Conservation (phyloP, 176 grass and related monocot genomes). For the Miscanthus lutarioriparius region DNA sequence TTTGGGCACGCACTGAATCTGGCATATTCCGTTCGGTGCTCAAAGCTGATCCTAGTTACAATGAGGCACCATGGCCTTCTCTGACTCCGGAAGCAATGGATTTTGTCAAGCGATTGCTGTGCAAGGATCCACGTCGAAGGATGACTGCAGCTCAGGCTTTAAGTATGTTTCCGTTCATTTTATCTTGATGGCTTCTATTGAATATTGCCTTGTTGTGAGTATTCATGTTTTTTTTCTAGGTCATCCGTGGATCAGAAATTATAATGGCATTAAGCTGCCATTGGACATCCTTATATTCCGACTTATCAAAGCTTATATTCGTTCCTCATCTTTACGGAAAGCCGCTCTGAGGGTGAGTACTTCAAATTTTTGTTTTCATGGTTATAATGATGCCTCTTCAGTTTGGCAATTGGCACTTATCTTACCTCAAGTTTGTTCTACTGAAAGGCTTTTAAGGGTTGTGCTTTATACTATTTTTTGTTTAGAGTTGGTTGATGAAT, state of each 20-base stretch:
- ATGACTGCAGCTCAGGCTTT: constrained; percentile 87
- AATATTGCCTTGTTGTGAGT: constrained; percentile 25
- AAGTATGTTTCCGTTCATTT: constrained; percentile 36
- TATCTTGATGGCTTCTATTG: background rate
- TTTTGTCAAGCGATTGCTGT: constrained; percentile 75
- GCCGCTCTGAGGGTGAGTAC: constrained; percentile 66
- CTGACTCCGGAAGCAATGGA: constrained; percentile 71
- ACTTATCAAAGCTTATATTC: constrained; percentile 78
- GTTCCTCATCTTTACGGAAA: constrained; percentile 73
- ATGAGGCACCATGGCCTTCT: constrained; percentile 75
- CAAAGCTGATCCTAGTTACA: constrained; percentile 80
- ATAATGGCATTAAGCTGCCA: constrained; percentile 64
- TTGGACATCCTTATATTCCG: constrained; percentile 73
- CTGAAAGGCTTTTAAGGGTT: constrained; percentile 8
- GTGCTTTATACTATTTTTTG: background rate
- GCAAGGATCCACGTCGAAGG: constrained; percentile 84
- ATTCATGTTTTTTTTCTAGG: constrained; percentile 45
- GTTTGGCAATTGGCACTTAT: constrained; percentile 4
- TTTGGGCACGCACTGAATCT: constrained; percentile 86
- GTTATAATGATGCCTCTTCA: background rate
- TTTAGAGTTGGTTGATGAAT: constrained; percentile 8
- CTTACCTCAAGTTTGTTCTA: background rate
- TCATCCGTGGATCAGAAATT: constrained; percentile 94
- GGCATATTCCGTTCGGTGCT: constrained; percentile 84
- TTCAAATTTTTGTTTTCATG: constrained; percentile 20